Percentiles rank a stretch among this genome's conserved stretches.
These are phyloP conservation scores for Oxyria digyna DNA, from an alignment of 148 eudicot genomes.

Conservation along the genomic window DNA sequence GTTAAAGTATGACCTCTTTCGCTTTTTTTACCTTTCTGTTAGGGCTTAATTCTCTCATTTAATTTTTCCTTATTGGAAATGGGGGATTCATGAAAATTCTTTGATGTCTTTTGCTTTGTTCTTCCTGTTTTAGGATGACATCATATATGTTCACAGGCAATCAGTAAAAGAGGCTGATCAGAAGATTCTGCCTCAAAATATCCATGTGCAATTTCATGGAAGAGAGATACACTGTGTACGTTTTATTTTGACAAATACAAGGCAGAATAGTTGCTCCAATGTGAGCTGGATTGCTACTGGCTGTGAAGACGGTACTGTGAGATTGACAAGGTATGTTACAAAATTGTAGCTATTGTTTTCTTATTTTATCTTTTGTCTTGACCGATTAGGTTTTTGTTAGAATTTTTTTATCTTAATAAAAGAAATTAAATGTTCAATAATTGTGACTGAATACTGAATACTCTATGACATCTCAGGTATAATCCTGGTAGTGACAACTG, in stretches of 20 bases:
- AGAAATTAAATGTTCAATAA: not conserved
- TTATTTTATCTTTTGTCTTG: not conserved
- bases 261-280: slow-evolving; percentile 17
- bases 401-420: slow-evolving; percentile 1
- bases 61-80: not conserved
- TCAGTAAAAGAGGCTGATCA: slow-evolving; percentile 31
- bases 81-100: not conserved
- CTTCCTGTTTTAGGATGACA: slow-evolving; percentile 49
- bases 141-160: slow-evolving; percentile 52
- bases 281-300: slow-evolving; percentile 79
- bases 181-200: slow-evolving; percentile 49
- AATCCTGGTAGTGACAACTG: slow-evolving; percentile 41
- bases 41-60: not conserved
- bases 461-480: slow-evolving; percentile 39
- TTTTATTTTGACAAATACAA: slow-evolving; percentile 36
- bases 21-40: not conserved
- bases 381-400: not conserved
- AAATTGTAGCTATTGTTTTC: not conserved
- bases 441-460: not conserved
- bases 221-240: slow-evolving; percentile 88
- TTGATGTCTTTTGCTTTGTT: not conserved
- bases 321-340: slow-evolving; percentile 66
- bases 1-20: slow-evolving; percentile 52
- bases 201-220: slow-evolving; percentile 93
- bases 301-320: slow-evolving; percentile 93